These are phyloP conservation scores for Aspergillus costaricaensis DNA, from an alignment of 2,329 filamentous ascomycete genomes.

Conservation along the genomic window DNA sequence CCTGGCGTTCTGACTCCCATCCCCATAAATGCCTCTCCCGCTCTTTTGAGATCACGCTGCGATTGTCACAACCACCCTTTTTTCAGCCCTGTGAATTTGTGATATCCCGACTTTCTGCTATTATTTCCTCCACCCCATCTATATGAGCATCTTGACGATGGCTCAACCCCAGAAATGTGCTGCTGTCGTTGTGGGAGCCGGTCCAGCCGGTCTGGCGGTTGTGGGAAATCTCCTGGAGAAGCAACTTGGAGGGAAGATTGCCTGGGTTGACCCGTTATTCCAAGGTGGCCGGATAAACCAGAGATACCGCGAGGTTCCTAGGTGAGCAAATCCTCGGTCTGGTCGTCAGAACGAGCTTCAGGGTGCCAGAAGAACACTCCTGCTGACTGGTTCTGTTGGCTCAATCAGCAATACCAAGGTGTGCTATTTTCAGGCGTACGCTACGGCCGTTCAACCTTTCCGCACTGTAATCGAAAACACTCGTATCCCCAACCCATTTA, in stretches of 20 bases:
- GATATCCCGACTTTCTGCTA: background rate
- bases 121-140: background rate
- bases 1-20: background rate
- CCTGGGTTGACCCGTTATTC: slow-evolving; percentile 63
- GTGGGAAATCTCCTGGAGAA: slow-evolving; percentile 64
- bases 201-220: slow-evolving; percentile 61
- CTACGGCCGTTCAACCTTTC: slow-evolving; percentile 56
- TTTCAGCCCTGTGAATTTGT: background rate
- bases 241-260: slow-evolving; percentile 50
- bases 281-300: slow-evolving; percentile 55
- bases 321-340: slow-evolving; percentile 33
- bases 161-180: slow-evolving; percentile 43
- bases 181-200: slow-evolving; percentile 61
- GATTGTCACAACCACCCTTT: background rate
- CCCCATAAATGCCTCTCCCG: slow-evolving; percentile 12
- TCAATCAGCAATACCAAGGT: slow-evolving; percentile 61
- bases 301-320: slow-evolving; percentile 63
- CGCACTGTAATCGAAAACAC: slow-evolving; percentile 52
- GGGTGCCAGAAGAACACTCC: slow-evolving; percentile 9
- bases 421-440: slow-evolving; percentile 60
- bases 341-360: background rate
- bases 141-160: slow-evolving; percentile 22
- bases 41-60: background rate
- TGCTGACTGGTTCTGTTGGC: slow-evolving; percentile 16
- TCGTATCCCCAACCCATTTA: slow-evolving; percentile 56